Base-by-base conservation (phyloP, 2,329 filamentous ascomycete genomes). In the Trichoderma semiorbis region DNA sequence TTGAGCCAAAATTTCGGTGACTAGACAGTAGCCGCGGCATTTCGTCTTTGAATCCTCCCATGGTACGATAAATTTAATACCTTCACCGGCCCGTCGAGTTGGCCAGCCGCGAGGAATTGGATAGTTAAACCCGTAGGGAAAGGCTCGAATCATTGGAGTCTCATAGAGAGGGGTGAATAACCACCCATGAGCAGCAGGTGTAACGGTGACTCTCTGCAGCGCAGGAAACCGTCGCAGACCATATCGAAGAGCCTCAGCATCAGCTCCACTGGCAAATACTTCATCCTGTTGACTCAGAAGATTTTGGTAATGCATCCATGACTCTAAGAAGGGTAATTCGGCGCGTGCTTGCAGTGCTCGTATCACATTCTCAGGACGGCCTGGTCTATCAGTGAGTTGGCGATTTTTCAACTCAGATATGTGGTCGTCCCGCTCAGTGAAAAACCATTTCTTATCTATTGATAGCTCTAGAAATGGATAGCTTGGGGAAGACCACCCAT, bases 101-200 rank as follows among this genome's bases (percentile, higher is more conserved):
- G 43, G 43, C 43, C 43, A 50, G 43, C 43, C 43, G 18, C 43
- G 43, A 21, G 43, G 43, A 50, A 50, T 50, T 50, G 43, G 43
- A 50, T 50, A 50, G n/a, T 50, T 50, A 12, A 50, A 50, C 10
- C 43, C 43, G 10, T 50, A 50, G 43, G 43, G 43, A 14, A 85
- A 79, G 3, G 78, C 77, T 7, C 82, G 81, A 34, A 83, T 82
- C 75, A 82, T 82, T 1, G 83, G 83, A 0, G 83, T 85, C 24
- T 81, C 73, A 64, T 85, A 84, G 0, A 79, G 71, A 0, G 83
- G 83, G 0, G 70, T 63, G n/a, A 80, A 78, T 0, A 80, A 71
- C 57, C 76, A 74, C 0, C 81, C 81, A 72, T 85, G 83, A 0
- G 81, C 76, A 2, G 81, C 80, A 7, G 80, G 80, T 4, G 83